These are phyloP conservation scores for Xylaria sp. DNA, from an alignment of 2,329 filamentous ascomycete genomes.

Conservation along the genomic window DNA sequence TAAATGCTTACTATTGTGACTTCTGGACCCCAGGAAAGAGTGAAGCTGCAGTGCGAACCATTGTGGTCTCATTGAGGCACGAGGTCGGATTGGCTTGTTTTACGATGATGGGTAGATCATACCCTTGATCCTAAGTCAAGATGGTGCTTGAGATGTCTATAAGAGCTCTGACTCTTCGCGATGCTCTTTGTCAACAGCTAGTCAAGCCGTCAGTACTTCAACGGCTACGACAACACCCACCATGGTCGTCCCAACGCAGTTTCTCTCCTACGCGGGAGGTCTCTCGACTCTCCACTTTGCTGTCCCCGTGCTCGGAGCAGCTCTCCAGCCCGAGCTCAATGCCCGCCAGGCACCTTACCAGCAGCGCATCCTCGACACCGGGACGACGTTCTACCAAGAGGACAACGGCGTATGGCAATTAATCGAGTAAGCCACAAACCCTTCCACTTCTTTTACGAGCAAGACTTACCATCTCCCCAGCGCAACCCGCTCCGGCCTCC, in stretches of 20 bases:
- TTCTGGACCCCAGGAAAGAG: background rate
- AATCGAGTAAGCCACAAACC: conserved; percentile 13
- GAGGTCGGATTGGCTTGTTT: background rate
- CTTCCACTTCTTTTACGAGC: background rate
- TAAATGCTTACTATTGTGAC: background rate
- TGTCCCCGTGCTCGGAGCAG: background rate
- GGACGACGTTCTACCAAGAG: conserved; percentile 7
- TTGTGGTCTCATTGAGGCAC: background rate
- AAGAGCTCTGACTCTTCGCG: background rate
- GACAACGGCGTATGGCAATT: conserved; percentile 13
- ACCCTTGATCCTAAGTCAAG: background rate
- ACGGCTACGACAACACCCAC: background rate
- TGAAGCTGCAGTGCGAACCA: background rate
- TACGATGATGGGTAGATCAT: background rate
- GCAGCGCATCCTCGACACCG: conserved; percentile 3
- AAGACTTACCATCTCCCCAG: background rate
- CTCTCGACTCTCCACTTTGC: background rate
- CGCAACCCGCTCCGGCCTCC: background rate
- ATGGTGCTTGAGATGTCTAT: background rate
- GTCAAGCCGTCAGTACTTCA: background rate
- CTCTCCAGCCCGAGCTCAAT: too few species aligned
- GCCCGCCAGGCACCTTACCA: conserved; percentile 2
- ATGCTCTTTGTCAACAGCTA: background rate
- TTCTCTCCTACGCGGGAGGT: conserved; percentile 1
- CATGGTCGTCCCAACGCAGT: background rate